Evolutionary conservation across 78 protist genomes (phyloP), one percentile per base, ranked within the genome.

Genomic region (Dictyostelium intermedium): DNA sequence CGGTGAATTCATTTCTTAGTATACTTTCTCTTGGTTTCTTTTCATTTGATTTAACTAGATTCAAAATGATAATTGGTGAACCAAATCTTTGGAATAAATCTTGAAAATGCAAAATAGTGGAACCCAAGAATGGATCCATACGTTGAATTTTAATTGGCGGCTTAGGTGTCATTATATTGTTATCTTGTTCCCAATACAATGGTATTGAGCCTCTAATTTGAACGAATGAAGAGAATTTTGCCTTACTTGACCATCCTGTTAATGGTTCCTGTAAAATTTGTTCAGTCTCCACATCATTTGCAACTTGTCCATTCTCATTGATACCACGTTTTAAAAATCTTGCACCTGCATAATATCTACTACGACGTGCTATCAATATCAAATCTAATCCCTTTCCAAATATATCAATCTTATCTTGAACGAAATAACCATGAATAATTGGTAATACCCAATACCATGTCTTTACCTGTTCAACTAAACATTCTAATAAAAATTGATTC

Each of bases 281-380:
- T 95, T 99, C 99, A 5, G 96, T 92, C 96, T 99, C 99, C 2
- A 98, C 99, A 69, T 98, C 98, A 39, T 99, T 99, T 6, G 99
- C 99, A n/a, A 98, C 99, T 30, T 95, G 84, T 10, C 96, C 97
- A 45, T 83, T 56, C 16, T 97, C 97, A 37, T 87, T 96, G 43
- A 97, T 84, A 2, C 99, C 99, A 20, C 99, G 96, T 95, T 99
- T 99, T 20, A 98, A 92, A 79, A 96, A 98, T 32, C 99, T 96
- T 25, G 99, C 97, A 35, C 99, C 99, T 3, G 99, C 99, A 60
- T 86, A 99, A 32, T 89, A 56, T 20, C 99, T 85, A 14, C 98
- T 95, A 3, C 99, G 73, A 25, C 99, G 77, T 34, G 99, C 99
- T 18, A 99, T 96, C 25, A 99, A 91, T 16, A 97, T 95, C 39